Evolutionary conservation across 768 basidiomycete species (phyloP), one percentile per base, ranked within the genome.

Genomic region (Podaxis sp.): DNA sequence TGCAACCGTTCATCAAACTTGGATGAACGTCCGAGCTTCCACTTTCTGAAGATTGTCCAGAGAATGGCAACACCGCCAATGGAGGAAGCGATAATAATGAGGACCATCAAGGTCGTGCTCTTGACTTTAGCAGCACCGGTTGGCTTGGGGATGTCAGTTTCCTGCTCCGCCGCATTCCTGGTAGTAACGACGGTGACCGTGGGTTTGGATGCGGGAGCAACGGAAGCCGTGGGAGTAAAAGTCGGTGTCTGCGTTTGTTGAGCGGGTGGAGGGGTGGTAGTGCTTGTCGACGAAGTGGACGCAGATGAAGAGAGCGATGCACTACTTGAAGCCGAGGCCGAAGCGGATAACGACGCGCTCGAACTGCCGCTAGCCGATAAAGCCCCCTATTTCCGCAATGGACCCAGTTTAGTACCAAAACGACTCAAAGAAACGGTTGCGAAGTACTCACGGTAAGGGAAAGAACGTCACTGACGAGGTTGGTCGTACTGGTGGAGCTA

Each of bases 21-120:
- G 70, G 84, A 81, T 33, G 93, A 94, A 62, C 89, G 86, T 58
- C 85, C 86, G 70, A 95, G 87, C 78, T 94, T 93, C 90, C 91
- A 94, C 75, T 95, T 94, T 78, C 93, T 89, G 80, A 95, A 90
- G 70, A 93, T 76, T 53, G 93, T 95, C 93, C 93, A 96, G 65
- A 89, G 79, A 67, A 94, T 86, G 61, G 83, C 82, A 56, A 89
- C 71, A 33, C 82, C 89, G 56, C 86, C 93, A 48, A 94, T 68
- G 51, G 80, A 85, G 5, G 88, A 81, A 3, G 84, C 93, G 56
- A 91, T 78, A 56, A 84, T 83, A 68, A 93, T 88, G 67, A 95
- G 76, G 48, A 86, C 80, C 17, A 87, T 91, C 58, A 84, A 74
- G 4, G 84, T 77, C 37, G 74, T 80, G 63, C 73, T 76, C 64